Evolutionary conservation across 2,329 filamentous ascomycete genomes (phyloP).

Genomic region (Diaporthe vexans): DNA sequence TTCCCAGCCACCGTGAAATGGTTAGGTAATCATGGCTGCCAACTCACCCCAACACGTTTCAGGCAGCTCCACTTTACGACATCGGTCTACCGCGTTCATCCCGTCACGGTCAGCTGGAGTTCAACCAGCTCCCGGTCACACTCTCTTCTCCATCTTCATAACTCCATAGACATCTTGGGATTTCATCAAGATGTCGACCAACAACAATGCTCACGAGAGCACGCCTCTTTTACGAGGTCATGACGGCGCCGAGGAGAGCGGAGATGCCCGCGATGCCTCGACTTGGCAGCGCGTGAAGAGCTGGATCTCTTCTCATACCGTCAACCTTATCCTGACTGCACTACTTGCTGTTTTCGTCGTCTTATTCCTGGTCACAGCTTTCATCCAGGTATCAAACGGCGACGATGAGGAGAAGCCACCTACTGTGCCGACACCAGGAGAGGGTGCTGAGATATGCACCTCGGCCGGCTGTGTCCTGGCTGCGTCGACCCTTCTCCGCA

Average conservation of each 20-base stretch:
- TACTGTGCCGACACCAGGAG: background rate
- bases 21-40: conserved; percentile 21
- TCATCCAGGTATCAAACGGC: background rate
- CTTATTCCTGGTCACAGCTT: conserved; percentile 25
- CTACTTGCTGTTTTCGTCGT: conserved; percentile 36
- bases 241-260: conserved; percentile 28
- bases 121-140: conserved; percentile 4
- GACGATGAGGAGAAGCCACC: background rate
- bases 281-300: conserved; percentile 18
- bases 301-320: conserved; percentile 34
- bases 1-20: background rate
- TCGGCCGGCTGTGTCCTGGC: conserved; percentile 41
- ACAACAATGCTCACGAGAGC: conserved; percentile 32
- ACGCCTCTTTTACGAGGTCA: conserved; percentile 39
- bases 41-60: conserved; percentile 10
- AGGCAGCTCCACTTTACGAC: conserved; percentile 31
- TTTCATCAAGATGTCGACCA: conserved; percentile 11
- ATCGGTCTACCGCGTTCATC: conserved; percentile 2
- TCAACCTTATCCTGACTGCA: conserved; percentile 33
- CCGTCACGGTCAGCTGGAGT: conserved; percentile 10
- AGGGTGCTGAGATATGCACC: conserved; percentile 38
- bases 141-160: background rate
- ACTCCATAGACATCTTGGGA: background rate
- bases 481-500: conserved; percentile 40
- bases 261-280: background rate